Evolutionary conservation across 1,284 basidiomycete species (phyloP).

Genomic region (Marasmius fiardii): DNA sequence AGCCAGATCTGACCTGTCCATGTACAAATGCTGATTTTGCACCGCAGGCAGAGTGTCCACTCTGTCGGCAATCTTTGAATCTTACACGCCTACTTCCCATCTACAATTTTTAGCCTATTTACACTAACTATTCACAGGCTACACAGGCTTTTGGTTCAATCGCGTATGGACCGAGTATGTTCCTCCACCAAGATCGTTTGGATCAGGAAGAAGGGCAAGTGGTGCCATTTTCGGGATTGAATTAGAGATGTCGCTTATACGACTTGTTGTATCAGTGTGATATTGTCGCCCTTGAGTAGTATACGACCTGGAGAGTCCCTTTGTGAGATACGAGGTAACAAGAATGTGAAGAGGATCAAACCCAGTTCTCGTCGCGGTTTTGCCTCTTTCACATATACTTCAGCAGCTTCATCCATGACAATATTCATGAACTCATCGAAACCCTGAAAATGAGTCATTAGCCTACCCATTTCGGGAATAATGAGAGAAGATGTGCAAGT

Average conservation of each 20-base stretch:
- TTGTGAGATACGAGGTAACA: conserved; percentile 9
- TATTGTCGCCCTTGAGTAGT: conserved; percentile 94
- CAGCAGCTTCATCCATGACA: conserved; percentile 92
- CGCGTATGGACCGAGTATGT: no score
- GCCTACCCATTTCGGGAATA: neutral
- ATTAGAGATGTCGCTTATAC: conserved; percentile 17
- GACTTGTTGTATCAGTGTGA: conserved; percentile 87
- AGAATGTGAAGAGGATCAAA: conserved; percentile 28
- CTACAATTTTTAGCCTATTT: conserved; percentile 67
- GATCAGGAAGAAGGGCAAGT: no score
- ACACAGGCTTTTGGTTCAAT: neutral
- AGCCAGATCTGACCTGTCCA: neutral
- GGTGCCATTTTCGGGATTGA: no score
- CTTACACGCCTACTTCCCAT: conserved; percentile 75
- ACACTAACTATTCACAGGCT: conserved; percentile 5
- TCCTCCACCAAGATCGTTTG: no score
- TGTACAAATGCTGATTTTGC: conserved; percentile 8
- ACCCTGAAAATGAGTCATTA: conserved; percentile 55
- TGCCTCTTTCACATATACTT: conserved; percentile 87
- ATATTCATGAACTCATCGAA: conserved; percentile 99
- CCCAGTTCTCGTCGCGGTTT: conserved; percentile 83
- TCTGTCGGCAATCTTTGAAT: conserved; percentile 79
- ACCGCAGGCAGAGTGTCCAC: conserved; percentile 72
- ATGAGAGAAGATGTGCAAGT: conserved; percentile 7
- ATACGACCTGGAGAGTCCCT: conserved; percentile 67